These are phyloP conservation scores for Leccinellum luteum DNA, from an alignment of 768 basidiomycete genomes.

Conservation along the genomic window DNA sequence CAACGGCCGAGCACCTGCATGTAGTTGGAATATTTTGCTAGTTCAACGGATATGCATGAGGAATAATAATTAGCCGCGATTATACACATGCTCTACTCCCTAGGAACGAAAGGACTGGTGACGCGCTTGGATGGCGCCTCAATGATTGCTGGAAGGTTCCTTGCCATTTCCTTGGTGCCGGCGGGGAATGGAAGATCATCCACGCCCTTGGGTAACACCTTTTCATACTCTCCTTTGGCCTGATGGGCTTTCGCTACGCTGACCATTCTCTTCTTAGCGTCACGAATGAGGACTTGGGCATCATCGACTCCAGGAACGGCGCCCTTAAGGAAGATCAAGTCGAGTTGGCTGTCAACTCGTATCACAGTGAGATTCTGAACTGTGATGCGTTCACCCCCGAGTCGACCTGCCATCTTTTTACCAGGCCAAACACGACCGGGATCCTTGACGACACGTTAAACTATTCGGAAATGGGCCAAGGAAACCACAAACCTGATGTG, in stretches of 20 bases:
- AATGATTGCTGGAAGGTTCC: slow-evolving; percentile 59
- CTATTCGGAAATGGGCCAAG: neutral
- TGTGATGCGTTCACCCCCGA: slow-evolving; percentile 82
- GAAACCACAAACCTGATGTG: slow-evolving; percentile 71
- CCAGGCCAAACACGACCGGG: slow-evolving; percentile 96
- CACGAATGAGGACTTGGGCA: slow-evolving; percentile 79
- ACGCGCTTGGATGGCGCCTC: slow-evolving; percentile 70
- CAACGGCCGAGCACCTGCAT: neutral
- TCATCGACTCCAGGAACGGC: slow-evolving; percentile 88
- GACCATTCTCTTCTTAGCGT: slow-evolving; percentile 87
- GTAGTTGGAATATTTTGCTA: neutral
- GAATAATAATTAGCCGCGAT: slow-evolving; percentile 2
- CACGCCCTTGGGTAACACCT: slow-evolving; percentile 79
- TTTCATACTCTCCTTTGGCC: slow-evolving; percentile 68
- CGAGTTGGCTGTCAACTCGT: slow-evolving; percentile 80
- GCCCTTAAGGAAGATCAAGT: slow-evolving; percentile 91
- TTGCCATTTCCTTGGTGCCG: slow-evolving; percentile 76
- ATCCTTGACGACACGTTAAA: slow-evolving; percentile 52
- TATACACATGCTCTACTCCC: slow-evolving; percentile 44
- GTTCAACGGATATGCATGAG: neutral
- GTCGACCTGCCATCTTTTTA: slow-evolving; percentile 96
- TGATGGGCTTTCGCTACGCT: slow-evolving; percentile 60
- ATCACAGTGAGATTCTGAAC: slow-evolving; percentile 87
- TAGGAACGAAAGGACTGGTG: slow-evolving; percentile 78
- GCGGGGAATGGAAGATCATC: slow-evolving; percentile 90